phyloP scores from a whole-genome alignment of 805 yeast genomes.

The Candida fluviatilis region DNA sequence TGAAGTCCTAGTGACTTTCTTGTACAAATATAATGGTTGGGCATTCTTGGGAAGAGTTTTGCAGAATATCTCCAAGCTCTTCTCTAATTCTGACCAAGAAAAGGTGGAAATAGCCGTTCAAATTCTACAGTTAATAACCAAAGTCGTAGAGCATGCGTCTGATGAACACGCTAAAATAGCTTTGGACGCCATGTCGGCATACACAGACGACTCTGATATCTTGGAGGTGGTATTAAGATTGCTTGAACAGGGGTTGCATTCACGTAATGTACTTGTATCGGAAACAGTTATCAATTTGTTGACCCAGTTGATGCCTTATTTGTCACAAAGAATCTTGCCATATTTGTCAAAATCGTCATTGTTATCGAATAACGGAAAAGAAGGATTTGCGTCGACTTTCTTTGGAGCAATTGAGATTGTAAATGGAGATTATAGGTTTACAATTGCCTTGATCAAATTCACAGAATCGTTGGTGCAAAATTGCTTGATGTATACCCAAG shows the following conservation, averaged over 20 bases:
- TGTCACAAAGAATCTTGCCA: constrained; percentile 74
- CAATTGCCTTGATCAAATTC: constrained; percentile 55
- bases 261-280: constrained; percentile 45
- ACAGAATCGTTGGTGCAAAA: constrained; percentile 50
- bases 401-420: constrained; percentile 73
- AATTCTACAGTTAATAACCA: constrained; percentile 48
- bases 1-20: constrained; percentile 55
- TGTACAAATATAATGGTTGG: constrained; percentile 82
- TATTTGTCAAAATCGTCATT: constrained; percentile 65
- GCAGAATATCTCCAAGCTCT: constrained; percentile 52
- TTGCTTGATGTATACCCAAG: constrained; percentile 26
- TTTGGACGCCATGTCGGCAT: constrained; percentile 42
- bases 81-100: constrained; percentile 33
- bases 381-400: constrained; percentile 58
- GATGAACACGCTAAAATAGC: constrained; percentile 19
- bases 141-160: constrained; percentile 39
- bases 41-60: constrained; percentile 73
- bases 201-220: constrained; percentile 54
- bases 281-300: constrained; percentile 48
- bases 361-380: constrained; percentile 54
- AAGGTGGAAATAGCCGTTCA: constrained; percentile 40
- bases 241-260: constrained; percentile 64
- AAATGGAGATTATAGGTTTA: constrained; percentile 61
- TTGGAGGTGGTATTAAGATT: constrained; percentile 58
- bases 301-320: constrained; percentile 41